These are phyloP conservation scores for Aspergillus sp. DNA, from an alignment of 2,329 filamentous ascomycete species.

Conservation along the genomic window DNA sequence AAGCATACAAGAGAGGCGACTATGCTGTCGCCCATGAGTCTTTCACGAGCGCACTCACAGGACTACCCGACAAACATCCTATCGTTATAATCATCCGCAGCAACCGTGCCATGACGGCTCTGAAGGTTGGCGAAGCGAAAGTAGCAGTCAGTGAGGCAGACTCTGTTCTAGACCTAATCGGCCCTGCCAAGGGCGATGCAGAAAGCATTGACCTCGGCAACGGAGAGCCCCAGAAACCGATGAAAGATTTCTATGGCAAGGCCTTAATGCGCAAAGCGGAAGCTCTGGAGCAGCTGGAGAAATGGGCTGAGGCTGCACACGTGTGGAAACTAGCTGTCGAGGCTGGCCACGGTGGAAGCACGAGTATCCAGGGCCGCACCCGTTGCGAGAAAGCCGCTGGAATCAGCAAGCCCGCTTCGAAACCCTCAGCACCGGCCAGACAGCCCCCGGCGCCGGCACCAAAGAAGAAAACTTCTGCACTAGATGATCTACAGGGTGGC, in stretches of 20 bases:
- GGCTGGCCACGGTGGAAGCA: conserved; percentile 80
- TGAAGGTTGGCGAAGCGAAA: conserved; percentile 92
- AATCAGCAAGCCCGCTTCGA: conserved; percentile 58
- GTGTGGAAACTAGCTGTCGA: conserved; percentile 86
- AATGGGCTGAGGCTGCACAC: conserved; percentile 79
- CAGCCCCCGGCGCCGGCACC: conserved; percentile 52
- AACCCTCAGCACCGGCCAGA: conserved; percentile 51
- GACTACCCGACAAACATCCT: conserved; percentile 78
- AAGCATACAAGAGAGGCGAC: conserved; percentile 92
- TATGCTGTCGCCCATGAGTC: conserved; percentile 83
- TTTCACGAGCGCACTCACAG: conserved; percentile 76
- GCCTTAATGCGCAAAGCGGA: conserved; percentile 94
- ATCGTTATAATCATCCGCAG: conserved; percentile 86
- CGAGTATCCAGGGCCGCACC: conserved; percentile 82
- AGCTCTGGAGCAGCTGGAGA: conserved; percentile 92
- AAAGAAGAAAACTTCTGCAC: conserved; percentile 39
- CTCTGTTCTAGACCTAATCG: conserved; percentile 77
- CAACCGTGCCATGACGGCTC: conserved; percentile 84
- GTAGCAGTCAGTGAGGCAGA: conserved; percentile 85
- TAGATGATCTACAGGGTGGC: conserved; percentile 38
- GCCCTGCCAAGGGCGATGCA: conserved; percentile 74
- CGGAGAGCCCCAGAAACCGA: conserved; percentile 73
- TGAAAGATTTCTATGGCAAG: conserved; percentile 93
- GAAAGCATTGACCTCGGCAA: conserved; percentile 75
- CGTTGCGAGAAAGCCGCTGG: conserved; percentile 87